Evolutionary conservation across 78 protist genomes (phyloP).

Genomic region (Dictyostelium brefeldianum): DNA sequence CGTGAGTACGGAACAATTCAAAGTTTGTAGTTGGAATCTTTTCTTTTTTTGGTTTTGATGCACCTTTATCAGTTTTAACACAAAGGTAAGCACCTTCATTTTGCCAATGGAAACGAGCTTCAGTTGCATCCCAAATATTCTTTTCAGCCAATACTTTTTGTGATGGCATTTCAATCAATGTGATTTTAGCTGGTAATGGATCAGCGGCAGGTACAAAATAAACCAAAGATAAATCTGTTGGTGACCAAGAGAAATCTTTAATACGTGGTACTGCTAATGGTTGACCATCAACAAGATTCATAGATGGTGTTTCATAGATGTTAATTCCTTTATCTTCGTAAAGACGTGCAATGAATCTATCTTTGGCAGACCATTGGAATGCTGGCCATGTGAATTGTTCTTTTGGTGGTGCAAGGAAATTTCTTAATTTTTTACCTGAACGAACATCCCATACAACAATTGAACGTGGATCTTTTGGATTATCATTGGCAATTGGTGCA

Average conservation of each 20-base stretch:
- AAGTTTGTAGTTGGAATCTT: constrained; percentile 51
- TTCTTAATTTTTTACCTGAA: constrained; percentile 47
- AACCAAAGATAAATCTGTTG: constrained; percentile 85
- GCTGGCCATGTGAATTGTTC: constrained; percentile 87
- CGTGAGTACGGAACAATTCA: constrained; percentile 93
- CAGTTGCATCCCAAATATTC: constrained; percentile 88
- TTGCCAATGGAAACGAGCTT: constrained; percentile 91
- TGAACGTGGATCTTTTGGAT: constrained; percentile 70
- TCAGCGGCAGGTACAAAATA: constrained; percentile 88
- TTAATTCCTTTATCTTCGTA: constrained; percentile 67
- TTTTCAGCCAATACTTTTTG: constrained; percentile 66
- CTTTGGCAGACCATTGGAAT: constrained; percentile 93
- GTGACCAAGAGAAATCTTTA: constrained; percentile 90
- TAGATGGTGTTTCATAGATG: constrained; percentile 73
- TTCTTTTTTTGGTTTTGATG: constrained; percentile 64
- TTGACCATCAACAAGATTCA: constrained; percentile 81
- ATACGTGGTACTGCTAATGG: constrained; percentile 50
- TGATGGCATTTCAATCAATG: constrained; percentile 82
- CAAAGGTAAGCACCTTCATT: constrained; percentile 89
- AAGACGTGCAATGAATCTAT: constrained; percentile 83
- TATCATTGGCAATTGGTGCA: constrained; percentile 37
- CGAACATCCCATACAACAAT: constrained; percentile 90
- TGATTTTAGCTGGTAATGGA: constrained; percentile 85
- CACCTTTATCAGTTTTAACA: constrained; percentile 87
- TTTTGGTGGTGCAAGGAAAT: constrained; percentile 62